These are phyloP conservation scores for Purpureocillium takamizusanense DNA, from an alignment of 2,329 filamentous ascomycete genomes.

Conservation along the genomic window DNA sequence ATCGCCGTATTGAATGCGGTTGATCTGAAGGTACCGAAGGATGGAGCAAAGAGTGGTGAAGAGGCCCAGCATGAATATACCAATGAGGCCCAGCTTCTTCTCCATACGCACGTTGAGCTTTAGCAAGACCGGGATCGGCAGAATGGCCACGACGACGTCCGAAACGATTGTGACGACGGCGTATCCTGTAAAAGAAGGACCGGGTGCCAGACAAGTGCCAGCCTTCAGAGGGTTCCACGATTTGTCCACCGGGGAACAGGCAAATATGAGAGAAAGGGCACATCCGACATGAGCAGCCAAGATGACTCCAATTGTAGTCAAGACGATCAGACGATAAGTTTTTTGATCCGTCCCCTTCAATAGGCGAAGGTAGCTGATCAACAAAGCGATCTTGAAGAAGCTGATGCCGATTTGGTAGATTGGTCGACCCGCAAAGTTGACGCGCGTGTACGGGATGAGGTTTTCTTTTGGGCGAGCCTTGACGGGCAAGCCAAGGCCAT, in stretches of 20 bases:
- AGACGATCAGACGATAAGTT: constrained; percentile 34
- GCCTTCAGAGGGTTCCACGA: constrained; percentile 33
- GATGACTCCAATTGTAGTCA: constrained; percentile 30
- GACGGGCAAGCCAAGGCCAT: constrained; percentile 40
- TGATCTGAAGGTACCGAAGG: constrained; percentile 41
- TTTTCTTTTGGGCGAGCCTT: constrained; percentile 31
- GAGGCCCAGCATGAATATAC: constrained; percentile 41
- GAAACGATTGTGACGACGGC: constrained; percentile 42
- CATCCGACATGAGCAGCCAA: constrained; percentile 39
- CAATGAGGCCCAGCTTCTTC: constrained; percentile 42
- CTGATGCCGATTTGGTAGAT: constrained; percentile 46
- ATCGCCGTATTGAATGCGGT: constrained; percentile 37
- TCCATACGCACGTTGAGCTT: constrained; percentile 35
- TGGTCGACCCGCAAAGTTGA: constrained; percentile 44
- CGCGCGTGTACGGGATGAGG: constrained; percentile 33
- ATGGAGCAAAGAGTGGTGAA: constrained; percentile 48
- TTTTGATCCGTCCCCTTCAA: constrained; percentile 37
- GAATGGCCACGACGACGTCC: constrained; percentile 37
- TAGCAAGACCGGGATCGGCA: constrained; percentile 40
- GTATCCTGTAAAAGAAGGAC: constrained; percentile 41
- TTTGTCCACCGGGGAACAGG: constrained; percentile 37
- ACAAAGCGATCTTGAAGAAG: constrained; percentile 46
- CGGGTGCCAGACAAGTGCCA: constrained; percentile 35
- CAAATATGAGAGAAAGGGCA: constrained; percentile 37
- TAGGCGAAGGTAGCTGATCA: constrained; percentile 43